Base-by-base conservation (phyloP, 164 flowering plant genomes). In the Dillenia turbinata region DNA sequence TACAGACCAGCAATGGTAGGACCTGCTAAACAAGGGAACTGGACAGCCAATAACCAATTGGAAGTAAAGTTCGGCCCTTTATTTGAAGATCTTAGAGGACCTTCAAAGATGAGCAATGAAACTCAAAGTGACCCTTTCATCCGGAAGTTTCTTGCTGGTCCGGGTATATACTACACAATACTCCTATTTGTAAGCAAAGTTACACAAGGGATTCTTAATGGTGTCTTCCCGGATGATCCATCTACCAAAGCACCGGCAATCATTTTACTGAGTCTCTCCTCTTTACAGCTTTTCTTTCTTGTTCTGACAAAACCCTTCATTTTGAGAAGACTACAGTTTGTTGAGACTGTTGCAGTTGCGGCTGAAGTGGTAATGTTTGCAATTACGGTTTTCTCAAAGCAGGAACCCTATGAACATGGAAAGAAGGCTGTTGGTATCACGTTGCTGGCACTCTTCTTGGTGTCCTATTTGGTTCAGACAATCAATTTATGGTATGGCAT, bases 1-100 rank as follows among this genome's bases (percentile, higher is more conserved):
- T 19, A 19, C 22, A 19, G 22, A 19, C 22, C 22, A 19, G 22
- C 77, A 26, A 87, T 92, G 7, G 63, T 94, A n/a, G 98, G 98
- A 57, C 98, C 97, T n/a, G 97, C 96, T 43, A 94, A 90, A 70
- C 76, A 87, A 77, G 97, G 96, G 54, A 97, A 94, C 63, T 90
- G 98, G 98, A 83, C 96, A 47, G 90, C 97, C 97, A 89, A 85
- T 64, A 74, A 79, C 66, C 68, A 81, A 49, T 68, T 79, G 1
- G 75, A 76, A 19, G 74, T 77, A 49, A 81, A 57, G 66, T 73
- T 87, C 2, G 97, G 98, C 19, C 90, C 98, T 47, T 65, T 90
- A 43, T 94, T 89, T 71, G 97, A 89, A 74, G 97, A 90, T 57
- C 78, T 94, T 40, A 76, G 98, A 65, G 98, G 97, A 9, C 98